Evolutionary conservation across 257 asterid genomes (phyloP).

Genomic region (Solanum chilense): DNA sequence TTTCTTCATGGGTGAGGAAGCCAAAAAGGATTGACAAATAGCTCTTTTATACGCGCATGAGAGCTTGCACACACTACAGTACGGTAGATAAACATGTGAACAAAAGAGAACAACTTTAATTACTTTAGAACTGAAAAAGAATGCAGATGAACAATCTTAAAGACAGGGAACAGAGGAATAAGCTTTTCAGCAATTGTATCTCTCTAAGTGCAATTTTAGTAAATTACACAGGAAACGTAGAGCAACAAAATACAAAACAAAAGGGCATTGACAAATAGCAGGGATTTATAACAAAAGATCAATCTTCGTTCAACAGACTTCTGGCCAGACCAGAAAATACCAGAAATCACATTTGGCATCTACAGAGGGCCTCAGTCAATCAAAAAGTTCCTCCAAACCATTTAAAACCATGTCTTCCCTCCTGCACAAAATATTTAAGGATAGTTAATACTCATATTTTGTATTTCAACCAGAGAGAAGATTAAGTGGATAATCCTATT

Average conservation of each 20-base stretch:
- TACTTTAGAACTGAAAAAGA: neutral
- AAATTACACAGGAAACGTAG: neutral
- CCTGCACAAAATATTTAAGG: neutral
- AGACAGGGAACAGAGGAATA: neutral
- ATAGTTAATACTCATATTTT: neutral
- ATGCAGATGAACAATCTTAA: neutral
- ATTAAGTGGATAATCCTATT: neutral
- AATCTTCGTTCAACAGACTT: neutral
- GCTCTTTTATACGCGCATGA: neutral
- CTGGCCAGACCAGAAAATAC: neutral
- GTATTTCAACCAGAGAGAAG: neutral
- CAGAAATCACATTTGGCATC: neutral
- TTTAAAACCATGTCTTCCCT: neutral
- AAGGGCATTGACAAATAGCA: neutral
- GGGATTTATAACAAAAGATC: neutral
- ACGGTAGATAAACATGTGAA: neutral
- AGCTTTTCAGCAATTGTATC: neutral
- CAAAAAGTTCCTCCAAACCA: neutral
- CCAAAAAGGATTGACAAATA: neutral
- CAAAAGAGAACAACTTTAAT: neutral
- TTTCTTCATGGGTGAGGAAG: neutral
- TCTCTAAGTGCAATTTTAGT: neutral
- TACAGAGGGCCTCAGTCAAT: neutral
- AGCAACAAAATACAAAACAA: neutral
- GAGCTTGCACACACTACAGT: neutral